Percentiles rank a stretch among this genome's conserved stretches.
Evolutionary conservation across 208 protist species (phyloP).

Genomic region (Crithidia acanthocephali): DNA sequence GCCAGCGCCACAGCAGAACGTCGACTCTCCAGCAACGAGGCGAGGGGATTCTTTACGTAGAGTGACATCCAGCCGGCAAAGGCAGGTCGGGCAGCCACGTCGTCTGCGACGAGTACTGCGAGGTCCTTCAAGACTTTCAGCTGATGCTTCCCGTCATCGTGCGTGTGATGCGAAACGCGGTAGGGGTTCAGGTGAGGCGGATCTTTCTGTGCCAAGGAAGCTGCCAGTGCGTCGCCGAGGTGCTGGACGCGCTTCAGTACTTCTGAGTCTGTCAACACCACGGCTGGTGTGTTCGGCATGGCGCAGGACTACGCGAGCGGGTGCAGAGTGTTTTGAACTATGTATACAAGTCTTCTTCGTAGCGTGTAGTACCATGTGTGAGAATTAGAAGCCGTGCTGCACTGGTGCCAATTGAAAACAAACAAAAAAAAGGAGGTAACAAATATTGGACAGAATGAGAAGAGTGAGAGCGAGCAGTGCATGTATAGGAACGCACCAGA

Average conservation of each 20-base stretch:
- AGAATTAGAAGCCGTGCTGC: no score
- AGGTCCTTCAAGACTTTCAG: constrained; percentile 39
- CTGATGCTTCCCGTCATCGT: constrained; percentile 38
- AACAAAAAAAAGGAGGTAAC: no score
- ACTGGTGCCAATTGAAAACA: no score
- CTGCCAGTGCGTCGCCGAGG: constrained; percentile 32
- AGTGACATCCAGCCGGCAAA: constrained; percentile 50
- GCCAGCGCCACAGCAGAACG: constrained; percentile 30
- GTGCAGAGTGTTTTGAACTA: not conserved
- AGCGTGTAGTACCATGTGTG: no score
- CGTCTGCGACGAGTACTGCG: constrained; percentile 26
- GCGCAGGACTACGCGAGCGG: not conserved
- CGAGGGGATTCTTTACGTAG: constrained; percentile 51
- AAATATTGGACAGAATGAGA: no score
- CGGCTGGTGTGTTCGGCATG: constrained; percentile 14
- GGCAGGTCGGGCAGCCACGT: constrained; percentile 30
- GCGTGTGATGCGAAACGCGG: not conserved
- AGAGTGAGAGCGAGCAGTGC: no score
- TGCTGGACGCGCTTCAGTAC: constrained; percentile 36
- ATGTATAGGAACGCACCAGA: no score
- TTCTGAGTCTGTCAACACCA: constrained; percentile 25
- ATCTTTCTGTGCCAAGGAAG: not conserved
- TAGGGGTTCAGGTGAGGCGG: not conserved
- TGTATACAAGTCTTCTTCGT: no score
- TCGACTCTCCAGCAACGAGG: constrained; percentile 46